Percentiles rank a stretch among this genome's conserved stretches.
These are phyloP conservation scores for Patellaria atrata DNA, from an alignment of 495 filamentous ascomycete species.

Conservation along the genomic window DNA sequence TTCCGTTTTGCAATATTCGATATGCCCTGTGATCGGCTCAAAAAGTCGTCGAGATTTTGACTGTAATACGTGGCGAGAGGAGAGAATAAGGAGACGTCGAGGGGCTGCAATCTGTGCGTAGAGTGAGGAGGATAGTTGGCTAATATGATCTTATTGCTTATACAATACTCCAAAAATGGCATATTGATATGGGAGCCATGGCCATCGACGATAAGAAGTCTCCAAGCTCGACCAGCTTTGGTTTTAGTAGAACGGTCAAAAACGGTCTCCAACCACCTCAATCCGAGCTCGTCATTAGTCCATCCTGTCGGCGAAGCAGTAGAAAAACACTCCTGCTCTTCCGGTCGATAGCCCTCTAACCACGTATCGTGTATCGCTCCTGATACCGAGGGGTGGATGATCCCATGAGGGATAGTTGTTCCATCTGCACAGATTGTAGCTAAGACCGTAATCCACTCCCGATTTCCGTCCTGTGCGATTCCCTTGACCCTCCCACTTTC, in stretches of 20 bases:
- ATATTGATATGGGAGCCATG: slow-evolving; percentile 9
- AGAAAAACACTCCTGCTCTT: slow-evolving; percentile 4
- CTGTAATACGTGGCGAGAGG: neutral
- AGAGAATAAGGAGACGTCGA: slow-evolving; percentile 7
- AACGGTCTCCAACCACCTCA: slow-evolving; percentile 7
- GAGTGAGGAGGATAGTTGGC: slow-evolving; percentile 7
- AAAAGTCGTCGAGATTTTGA: neutral
- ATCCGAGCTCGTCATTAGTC: slow-evolving; percentile 10
- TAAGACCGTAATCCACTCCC: slow-evolving; percentile 7
- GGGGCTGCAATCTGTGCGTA: slow-evolving; percentile 10
- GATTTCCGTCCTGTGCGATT: slow-evolving; percentile 4
- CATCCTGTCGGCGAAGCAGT: slow-evolving; percentile 6
- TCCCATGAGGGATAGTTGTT: slow-evolving; percentile 2
- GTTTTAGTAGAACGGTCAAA: slow-evolving; percentile 9
- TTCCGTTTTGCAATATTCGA: neutral
- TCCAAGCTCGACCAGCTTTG: slow-evolving; percentile 3
- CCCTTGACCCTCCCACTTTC: slow-evolving; percentile 4
- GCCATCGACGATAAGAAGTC: slow-evolving; percentile 10
- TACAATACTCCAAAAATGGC: slow-evolving; percentile 5
- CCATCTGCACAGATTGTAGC: slow-evolving; percentile 12
- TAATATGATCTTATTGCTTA: slow-evolving; percentile 5
- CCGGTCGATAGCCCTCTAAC: slow-evolving; percentile 7
- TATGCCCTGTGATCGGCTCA: neutral
- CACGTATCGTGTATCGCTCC: slow-evolving; percentile 4
- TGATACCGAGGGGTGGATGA: slow-evolving; percentile 9